Evolutionary conservation across 2,329 filamentous ascomycete genomes (phyloP), one percentile per base, ranked within the genome.

Genomic region (Cryphonectria japonica): DNA sequence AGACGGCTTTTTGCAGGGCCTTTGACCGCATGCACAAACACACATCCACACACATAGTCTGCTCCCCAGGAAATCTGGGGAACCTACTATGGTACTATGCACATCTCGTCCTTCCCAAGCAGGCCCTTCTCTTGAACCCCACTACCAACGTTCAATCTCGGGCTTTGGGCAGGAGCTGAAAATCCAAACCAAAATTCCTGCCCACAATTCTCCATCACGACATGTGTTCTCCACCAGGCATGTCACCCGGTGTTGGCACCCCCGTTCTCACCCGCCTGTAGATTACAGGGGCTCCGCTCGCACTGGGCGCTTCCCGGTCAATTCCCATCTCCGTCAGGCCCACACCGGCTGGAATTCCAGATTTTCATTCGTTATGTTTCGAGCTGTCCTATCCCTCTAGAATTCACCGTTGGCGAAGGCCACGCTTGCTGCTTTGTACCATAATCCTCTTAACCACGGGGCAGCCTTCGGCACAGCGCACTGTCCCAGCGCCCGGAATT

Each of bases 271-370:
- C 57, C 60, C 64, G 67, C 66, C 68, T 73, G 69, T 64, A 71
- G 67, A 67, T 67, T 63, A 46, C 72, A 70, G 65, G 68, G 66
- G 69, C 29, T 57, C 62, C 71, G 39, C 65, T 76, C 72, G 76
- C 75, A 76, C 76, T 76, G 74, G 73, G 76, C 74, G 74, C 74
- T 72, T 73, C 75, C 74, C 71, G 73, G 74, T 75, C 75, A 73
- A 67, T 65, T 68, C 64, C 61, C 70, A 71, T 71, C 67, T 72
- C 69, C 69, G 71, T 68, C 22, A 37, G 67, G 69, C 61, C 71
- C 71, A 73, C 71, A 65, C 64, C 67, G 34, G 52, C 50, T 46
- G 37, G 26, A 61, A 69, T 68, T 41, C 50, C 52, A 59, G 22
- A 3, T 37, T 70, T 62, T 62, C 65, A 73, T 73, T 73, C 69